Conservation (phyloP, 768 basidiomycete species). For the Crepidotus variabilis region DNA sequence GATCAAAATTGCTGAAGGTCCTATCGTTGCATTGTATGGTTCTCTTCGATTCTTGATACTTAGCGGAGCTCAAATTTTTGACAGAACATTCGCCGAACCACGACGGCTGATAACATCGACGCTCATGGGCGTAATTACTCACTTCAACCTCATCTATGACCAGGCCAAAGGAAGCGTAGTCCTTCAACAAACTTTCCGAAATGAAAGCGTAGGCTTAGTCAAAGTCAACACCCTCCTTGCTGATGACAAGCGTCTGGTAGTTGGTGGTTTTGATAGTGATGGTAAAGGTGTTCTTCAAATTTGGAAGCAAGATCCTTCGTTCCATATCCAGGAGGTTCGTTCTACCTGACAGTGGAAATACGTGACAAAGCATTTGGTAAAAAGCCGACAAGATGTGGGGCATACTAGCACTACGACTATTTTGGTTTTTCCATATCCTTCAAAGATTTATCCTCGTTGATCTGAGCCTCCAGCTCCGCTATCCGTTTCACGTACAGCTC, state of each 20-base stretch:
- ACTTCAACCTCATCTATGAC: constrained; percentile 42
- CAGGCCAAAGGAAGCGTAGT: constrained; percentile 32
- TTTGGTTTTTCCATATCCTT: neutral
- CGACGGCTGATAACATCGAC: constrained; percentile 52
- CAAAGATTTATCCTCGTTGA: constrained; percentile 27
- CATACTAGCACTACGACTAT: neutral
- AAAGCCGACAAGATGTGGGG: too few relatives aligned
- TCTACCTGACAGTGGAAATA: too few relatives aligned
- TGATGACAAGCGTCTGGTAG: constrained; percentile 42
- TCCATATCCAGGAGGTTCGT: neutral
- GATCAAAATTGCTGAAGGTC: constrained; percentile 62
- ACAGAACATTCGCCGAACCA: constrained; percentile 48
- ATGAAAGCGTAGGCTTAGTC: constrained; percentile 35
- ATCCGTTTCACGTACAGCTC: constrained; percentile 54
- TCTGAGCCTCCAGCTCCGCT: constrained; percentile 47
- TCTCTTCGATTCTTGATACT: neutral
- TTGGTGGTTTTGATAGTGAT: constrained; percentile 59
- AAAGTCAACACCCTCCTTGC: constrained; percentile 67
- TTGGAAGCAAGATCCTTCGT: constrained; percentile 35
- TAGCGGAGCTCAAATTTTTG: constrained; percentile 1
- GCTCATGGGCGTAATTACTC: constrained; percentile 53
- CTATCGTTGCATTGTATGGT: constrained; percentile 66
- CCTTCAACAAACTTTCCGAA: constrained; percentile 44
- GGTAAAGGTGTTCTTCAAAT: constrained; percentile 65
- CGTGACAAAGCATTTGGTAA: too few relatives aligned